These are phyloP conservation scores for Oenanthe javanica DNA, from an alignment of 140 eudicot species.

Conservation along the genomic window DNA sequence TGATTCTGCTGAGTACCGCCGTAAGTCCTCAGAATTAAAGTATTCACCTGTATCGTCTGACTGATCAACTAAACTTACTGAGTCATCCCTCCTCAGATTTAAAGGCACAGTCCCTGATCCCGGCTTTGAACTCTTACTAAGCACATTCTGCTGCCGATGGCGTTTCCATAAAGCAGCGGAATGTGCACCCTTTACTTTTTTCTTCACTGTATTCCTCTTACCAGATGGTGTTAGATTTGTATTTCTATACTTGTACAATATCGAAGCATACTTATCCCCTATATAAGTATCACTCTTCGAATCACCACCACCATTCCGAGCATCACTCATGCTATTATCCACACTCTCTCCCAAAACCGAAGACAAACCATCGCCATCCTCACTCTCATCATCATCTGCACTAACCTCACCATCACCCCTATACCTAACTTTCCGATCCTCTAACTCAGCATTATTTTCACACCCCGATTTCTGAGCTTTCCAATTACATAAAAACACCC, in stretches of 20 bases:
- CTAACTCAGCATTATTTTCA: slow-evolving; percentile 40
- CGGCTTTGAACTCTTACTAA: slow-evolving; percentile 16
- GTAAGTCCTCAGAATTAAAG: slow-evolving; percentile 53
- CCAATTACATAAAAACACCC: slow-evolving; percentile 82
- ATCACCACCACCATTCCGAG: slow-evolving; percentile 48
- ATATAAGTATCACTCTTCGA: slow-evolving; percentile 42
- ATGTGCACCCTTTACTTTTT: slow-evolving; percentile 36
- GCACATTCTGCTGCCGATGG: slow-evolving; percentile 26
- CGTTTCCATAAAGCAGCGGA: slow-evolving; percentile 39
- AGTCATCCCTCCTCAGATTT: slow-evolving; percentile 29
- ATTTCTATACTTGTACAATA: slow-evolving; percentile 39
- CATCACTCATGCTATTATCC: slow-evolving; percentile 76
- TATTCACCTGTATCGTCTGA: slow-evolving; percentile 50
- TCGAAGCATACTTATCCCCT: slow-evolving; percentile 40
- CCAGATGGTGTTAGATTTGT: slow-evolving; percentile 27
- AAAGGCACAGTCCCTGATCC: slow-evolving; percentile 13
- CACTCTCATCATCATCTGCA: slow-evolving; percentile 25
- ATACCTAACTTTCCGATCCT: background rate
- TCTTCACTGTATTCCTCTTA: slow-evolving; percentile 43
- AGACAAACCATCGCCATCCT: slow-evolving; percentile 24
- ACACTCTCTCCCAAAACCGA: slow-evolving; percentile 50
- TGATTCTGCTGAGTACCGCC: slow-evolving; percentile 40
- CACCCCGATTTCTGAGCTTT: slow-evolving; percentile 69
- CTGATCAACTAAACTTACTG: slow-evolving; percentile 45
- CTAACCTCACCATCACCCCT: slow-evolving; percentile 24